Evolutionary conservation across 768 basidiomycete genomes (phyloP), one percentile per base, ranked within the genome.

Genomic region (Lactifluus volemus): DNA sequence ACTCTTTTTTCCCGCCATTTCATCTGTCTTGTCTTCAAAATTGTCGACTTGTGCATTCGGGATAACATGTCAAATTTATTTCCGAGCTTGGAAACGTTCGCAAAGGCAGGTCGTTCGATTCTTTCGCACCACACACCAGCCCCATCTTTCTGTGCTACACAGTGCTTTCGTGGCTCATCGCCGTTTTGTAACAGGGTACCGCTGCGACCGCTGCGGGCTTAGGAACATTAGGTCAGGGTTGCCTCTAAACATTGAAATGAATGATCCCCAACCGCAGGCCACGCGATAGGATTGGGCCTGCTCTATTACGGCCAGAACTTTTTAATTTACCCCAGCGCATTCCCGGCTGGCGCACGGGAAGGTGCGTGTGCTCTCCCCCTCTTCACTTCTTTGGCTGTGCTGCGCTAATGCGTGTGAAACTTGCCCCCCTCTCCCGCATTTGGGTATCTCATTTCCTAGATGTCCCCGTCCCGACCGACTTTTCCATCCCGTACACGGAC

Each of bases 321-420:
- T 66, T 77, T 98, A 55, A 95, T 98, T 70, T 98, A 96, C 71
- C 94, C 94, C 0, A 86, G 91, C 17, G 85, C 86, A 8, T 86
- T 81, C 51, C 85, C 90, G 57, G 81, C 84, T 5, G 92, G 92
- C 1, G 92, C 92, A 29, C 77, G 93, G 51, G 85, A 77, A 68
- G 81, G 92, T 90, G 60, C 61, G 75, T 61, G 5, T 7, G 15
- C 14, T 9, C 19, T n/a, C 32, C 49, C 29, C 10, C 30, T 29
- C 36, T 11, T 15, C 56, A n/a, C 5, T 12, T 15, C 9, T 21
- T 34, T 9, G 3, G 45, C n/a, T 25, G 21, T 52, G 11, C 44
- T 56, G 59, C 2, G 48, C 45, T n/a, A 5, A 19, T 36, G n/a
- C 21, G 15, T 54, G 36, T 60, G 19, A 36, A 25, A 6, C 4